phyloP scores from a whole-genome alignment of 1,284 basidiomycete genomes.

The Cryptococcus deneoformans region DNA sequence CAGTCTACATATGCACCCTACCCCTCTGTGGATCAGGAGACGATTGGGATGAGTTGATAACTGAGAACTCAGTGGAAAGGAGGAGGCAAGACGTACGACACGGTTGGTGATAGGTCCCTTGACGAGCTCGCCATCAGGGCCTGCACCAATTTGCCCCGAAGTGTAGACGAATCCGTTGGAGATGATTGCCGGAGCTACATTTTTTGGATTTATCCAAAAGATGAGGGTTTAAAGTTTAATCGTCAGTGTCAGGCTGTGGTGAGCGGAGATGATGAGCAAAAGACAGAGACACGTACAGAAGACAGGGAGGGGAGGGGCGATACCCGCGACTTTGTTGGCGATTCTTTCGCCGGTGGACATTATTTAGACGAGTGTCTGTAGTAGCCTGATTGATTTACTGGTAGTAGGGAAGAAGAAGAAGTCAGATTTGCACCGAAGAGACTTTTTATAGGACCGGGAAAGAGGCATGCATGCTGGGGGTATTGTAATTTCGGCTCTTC shows the following conservation, averaged over 20 bases:
- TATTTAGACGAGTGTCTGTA: no score
- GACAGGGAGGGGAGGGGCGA: constrained; percentile 45
- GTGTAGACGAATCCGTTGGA: constrained; percentile 58
- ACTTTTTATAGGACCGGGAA: no score
- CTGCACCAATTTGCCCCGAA: constrained; percentile 61
- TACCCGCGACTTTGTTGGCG: constrained; percentile 2
- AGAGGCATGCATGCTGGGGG: no score
- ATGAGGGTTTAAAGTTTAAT: no score
- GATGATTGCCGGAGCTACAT: constrained; percentile 36
- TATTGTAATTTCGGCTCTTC: no score
- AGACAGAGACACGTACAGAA: constrained; percentile 46
- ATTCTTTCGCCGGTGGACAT: no score
- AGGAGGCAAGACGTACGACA: constrained; percentile 50
- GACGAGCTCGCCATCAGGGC: constrained; percentile 55
- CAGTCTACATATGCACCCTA: neutral
- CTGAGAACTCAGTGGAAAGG: neutral
- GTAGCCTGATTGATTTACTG: no score
- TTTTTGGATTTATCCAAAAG: no score
- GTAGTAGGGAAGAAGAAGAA: no score
- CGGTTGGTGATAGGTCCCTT: constrained; percentile 58
- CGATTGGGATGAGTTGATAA: neutral
- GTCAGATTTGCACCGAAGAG: no score
- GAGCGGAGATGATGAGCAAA: no score
- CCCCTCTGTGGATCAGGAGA: neutral
- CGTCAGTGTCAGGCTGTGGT: no score